phyloP scores from a whole-genome alignment of 768 basidiomycete genomes.

The Tricholoma sp. region DNA sequence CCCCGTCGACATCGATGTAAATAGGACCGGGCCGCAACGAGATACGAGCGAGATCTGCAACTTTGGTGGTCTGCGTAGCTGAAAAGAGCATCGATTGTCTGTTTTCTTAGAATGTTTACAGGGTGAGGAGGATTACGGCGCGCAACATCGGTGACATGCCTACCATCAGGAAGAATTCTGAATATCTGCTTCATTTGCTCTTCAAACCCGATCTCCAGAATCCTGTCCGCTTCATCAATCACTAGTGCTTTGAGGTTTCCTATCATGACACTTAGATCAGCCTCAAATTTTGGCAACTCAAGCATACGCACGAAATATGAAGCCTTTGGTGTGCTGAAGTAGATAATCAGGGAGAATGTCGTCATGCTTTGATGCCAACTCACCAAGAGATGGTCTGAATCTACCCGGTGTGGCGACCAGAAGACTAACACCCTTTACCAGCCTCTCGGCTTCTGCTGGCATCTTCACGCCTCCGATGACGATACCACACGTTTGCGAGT shows the following conservation, averaged over 20 bases:
- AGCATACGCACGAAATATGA: no score
- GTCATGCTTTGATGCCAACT: background rate
- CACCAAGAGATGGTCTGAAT: background rate
- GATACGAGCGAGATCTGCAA: background rate
- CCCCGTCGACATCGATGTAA: constrained; percentile 91
- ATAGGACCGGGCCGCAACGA: background rate
- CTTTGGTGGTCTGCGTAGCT: background rate
- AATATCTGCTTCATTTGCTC: background rate
- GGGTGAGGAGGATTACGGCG: no score
- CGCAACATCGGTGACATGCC: no score
- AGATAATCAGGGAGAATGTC: background rate
- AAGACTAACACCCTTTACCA: background rate
- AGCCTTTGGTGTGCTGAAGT: background rate
- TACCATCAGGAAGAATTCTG: background rate
- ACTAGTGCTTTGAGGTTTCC: background rate
- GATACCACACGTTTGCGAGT: background rate
- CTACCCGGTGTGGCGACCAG: background rate
- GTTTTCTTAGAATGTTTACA: background rate
- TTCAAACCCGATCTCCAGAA: no score
- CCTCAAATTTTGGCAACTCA: no score
- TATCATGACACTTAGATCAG: background rate
- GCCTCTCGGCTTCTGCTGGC: background rate
- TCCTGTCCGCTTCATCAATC: no score
- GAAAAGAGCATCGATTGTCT: background rate
- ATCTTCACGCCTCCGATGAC: background rate